Conservation (phyloP, 192 early-diverging fungal species). For the Radiomyces spectabilis region DNA sequence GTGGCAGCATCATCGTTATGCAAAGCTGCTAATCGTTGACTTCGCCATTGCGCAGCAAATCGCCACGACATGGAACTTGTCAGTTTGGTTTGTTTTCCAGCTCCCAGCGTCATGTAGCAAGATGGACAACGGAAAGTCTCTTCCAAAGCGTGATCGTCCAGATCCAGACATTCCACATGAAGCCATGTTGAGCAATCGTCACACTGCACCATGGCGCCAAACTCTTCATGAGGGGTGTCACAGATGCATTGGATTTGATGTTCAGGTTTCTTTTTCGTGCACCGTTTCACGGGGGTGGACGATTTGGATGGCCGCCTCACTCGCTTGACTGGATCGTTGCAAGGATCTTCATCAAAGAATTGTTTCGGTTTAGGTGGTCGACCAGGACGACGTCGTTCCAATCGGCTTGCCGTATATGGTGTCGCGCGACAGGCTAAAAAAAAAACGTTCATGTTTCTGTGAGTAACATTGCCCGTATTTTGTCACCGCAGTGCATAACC, state of each 20-base stretch:
- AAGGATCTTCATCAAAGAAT: neutral
- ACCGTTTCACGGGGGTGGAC: neutral
- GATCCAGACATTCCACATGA: conserved; percentile 59
- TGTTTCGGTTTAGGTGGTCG: conserved; percentile 6
- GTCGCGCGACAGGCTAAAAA: neutral
- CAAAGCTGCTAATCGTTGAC: conserved; percentile 8
- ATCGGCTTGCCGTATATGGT: neutral
- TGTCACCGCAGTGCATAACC: no score
- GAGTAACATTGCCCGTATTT: neutral
- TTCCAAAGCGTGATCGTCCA: conserved; percentile 47
- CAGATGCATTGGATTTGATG: conserved; percentile 43
- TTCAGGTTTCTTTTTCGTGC: conserved; percentile 18
- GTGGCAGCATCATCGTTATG: neutral
- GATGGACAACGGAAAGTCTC: conserved; percentile 56
- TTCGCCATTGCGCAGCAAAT: conserved; percentile 18
- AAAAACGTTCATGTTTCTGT: neutral
- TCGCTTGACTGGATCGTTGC: neutral
- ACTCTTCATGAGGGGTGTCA: conserved; percentile 31
- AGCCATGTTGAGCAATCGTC: conserved; percentile 66
- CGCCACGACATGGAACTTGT: conserved; percentile 11
- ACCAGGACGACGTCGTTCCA: conserved; percentile 5
- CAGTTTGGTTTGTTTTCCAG: neutral
- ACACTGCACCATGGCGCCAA: conserved; percentile 66
- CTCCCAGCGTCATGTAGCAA: conserved; percentile 5
- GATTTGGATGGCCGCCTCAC: neutral